Percentiles rank a stretch among this genome's conserved stretches.
These are phyloP conservation scores for Phylloporus scabripes DNA, from an alignment of 768 basidiomycete genomes.

Conservation along the genomic window DNA sequence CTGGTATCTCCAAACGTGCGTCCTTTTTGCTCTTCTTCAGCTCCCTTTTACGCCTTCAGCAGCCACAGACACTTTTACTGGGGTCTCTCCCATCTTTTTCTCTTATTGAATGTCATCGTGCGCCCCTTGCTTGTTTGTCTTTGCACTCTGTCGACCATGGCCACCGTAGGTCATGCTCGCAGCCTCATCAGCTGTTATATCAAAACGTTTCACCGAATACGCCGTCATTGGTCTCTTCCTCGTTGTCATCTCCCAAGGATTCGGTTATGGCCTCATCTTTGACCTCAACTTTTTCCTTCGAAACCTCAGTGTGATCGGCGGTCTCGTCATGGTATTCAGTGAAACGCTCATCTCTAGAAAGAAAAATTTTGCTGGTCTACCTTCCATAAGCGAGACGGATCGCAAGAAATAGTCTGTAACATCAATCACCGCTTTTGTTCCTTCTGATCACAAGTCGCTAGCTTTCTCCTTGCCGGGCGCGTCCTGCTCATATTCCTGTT, in stretches of 20 bases:
- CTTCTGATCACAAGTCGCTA: conserved; percentile 28
- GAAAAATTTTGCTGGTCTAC: conserved; percentile 86
- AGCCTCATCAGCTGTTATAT: conserved; percentile 81
- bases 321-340: conserved; percentile 98
- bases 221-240: conserved; percentile 84
- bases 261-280: conserved; percentile 98
- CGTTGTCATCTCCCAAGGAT: conserved; percentile 93
- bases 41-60: conserved; percentile 8
- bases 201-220: conserved; percentile 82
- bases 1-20: conserved; percentile 96
- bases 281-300: conserved; percentile 99
- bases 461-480: conserved; percentile 96
- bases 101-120: conserved; percentile 86
- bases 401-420: conserved; percentile 91
- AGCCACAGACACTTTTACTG: conserved; percentile 95
- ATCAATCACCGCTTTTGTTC: background rate
- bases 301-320: conserved; percentile 95
- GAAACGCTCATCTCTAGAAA: conserved; percentile 89
- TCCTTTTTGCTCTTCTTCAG: conserved; percentile 8
- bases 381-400: conserved; percentile 88
- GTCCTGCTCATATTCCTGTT: conserved; percentile 98
- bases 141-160: background rate
- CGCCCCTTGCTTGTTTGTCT: conserved; percentile 29
- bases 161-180: conserved; percentile 73
- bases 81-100: conserved; percentile 92